Base-by-base conservation (phyloP, 352 stramenopile species). In the Phytophthora tubulina region DNA sequence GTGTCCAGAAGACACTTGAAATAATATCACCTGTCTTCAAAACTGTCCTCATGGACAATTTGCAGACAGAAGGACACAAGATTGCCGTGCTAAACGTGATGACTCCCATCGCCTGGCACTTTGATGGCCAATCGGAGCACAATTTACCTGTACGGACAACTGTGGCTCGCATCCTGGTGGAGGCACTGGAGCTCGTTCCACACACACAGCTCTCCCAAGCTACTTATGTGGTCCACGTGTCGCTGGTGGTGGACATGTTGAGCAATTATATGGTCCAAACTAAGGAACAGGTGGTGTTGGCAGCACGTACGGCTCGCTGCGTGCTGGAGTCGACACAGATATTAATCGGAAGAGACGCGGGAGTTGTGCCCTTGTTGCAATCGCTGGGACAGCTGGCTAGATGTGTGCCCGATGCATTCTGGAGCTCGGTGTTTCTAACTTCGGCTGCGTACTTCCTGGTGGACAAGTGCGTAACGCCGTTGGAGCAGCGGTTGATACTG, bases 401-500 rank as follows among this genome's bases (percentile, higher is more conserved):
- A 7, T 61, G 57, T 2, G 53, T 70, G 1, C 73, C 82, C 0
- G 51, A 77, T 14, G 62, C 67, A 6, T 63, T 86, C 2, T 82
- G 68, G 72, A 61, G 58, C 30, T 91, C 85, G 14, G 50, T 61
- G 4, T 78, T 87, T 44, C 39, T 90, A 0, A 63, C 76, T 39
- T 75, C 68, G 31, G 75, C 70, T 54, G 80, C 77, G n/a, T 80
- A 75, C 15, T 71, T 86, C 11, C 59, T 93, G 5, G 38, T 77
- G 14, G 51, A 70, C 1, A 65, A 71, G 15, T 73, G 68, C 27
- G 63, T 76, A 6, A 70, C 61, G 6, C 61, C 49, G 6, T 9
- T 82, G 11, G 82, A 91, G 60, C 81, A 88, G 44, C 56, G 67
- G 31, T 39, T 89, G 52, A 66, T 93, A 36, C 51, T 93, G n/a